Conservation (phyloP, 2,329 filamentous ascomycete species). For the Aspergillus pseudoglaucus region DNA sequence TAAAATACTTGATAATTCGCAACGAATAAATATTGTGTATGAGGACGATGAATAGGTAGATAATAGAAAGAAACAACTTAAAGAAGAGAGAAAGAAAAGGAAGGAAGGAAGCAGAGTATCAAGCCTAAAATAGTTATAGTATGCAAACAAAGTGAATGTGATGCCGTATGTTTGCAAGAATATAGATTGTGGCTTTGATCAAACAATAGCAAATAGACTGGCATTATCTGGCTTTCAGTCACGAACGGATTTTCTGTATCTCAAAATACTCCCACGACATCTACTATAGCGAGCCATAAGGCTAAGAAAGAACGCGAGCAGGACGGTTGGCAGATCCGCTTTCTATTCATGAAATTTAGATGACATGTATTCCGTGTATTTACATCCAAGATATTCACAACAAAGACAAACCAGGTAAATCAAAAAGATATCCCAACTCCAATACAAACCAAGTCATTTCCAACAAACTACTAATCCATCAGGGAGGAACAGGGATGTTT, state of each 20-base stretch:
- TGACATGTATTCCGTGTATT: too few species aligned
- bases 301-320: too few species aligned
- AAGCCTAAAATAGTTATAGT: neutral
- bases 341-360: too few species aligned
- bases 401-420: neutral
- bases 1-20: neutral
- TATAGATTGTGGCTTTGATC: neutral
- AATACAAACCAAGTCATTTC: neutral
- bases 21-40: neutral
- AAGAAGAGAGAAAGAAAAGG: neutral
- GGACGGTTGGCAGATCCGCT: too few species aligned
- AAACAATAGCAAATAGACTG: neutral
- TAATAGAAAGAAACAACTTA: neutral
- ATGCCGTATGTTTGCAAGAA: neutral
- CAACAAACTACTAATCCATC: slow-evolving; percentile 1
- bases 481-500: slow-evolving; percentile 33
- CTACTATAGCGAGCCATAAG: too few species aligned
- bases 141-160: neutral
- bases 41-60: neutral
- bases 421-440: neutral
- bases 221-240: neutral
- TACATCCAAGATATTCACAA: too few species aligned
- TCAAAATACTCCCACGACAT: too few species aligned
- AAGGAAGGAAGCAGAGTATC: neutral
- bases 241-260: too few species aligned